These are phyloP conservation scores for Vitis hybrid DNA, from an alignment of 177 flowering plant species.

Conservation along the genomic window DNA sequence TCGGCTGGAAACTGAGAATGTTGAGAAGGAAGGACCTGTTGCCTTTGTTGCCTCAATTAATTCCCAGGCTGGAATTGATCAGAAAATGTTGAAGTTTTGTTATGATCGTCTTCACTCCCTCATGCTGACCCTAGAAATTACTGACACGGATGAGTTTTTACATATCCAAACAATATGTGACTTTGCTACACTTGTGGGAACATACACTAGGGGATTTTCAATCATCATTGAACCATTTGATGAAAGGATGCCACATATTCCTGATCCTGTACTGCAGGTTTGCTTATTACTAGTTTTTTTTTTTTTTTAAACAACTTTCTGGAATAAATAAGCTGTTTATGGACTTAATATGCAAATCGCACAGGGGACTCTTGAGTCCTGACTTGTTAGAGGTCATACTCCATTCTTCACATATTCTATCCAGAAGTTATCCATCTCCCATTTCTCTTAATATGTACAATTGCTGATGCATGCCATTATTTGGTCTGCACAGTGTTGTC, in stretches of 20 bases:
- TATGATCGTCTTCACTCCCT: constrained; percentile 96
- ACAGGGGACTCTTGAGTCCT: not conserved
- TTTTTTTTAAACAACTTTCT: not conserved
- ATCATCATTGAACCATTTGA: constrained; percentile 97
- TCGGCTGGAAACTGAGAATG: constrained; percentile 83
- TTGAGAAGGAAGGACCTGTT: constrained; percentile 95
- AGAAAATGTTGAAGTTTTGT: constrained; percentile 88
- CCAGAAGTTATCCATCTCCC: not conserved
- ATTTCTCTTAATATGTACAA: not conserved
- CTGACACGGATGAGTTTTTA: constrained; percentile 92
- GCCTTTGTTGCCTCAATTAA: constrained; percentile 72
- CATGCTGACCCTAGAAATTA: constrained; percentile 90
- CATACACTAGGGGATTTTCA: constrained; percentile 90
- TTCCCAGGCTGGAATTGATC: constrained; percentile 90
- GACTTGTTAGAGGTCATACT: not conserved
- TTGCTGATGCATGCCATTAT: not conserved
- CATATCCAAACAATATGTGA: constrained; percentile 94
- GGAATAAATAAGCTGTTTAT: not conserved
- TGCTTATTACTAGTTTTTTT: constrained; percentile 2
- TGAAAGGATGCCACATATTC: constrained; percentile 99
- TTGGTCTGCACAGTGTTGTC: not conserved
- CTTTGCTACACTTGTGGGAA: constrained; percentile 96
- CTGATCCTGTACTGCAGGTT: constrained; percentile 97
- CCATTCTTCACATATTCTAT: not conserved
- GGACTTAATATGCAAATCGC: not conserved